Evolutionary conservation across 1,139 yeast species (phyloP), one percentile per base, ranked within the genome.

Genomic region (Yamadazyma jaroonii): DNA sequence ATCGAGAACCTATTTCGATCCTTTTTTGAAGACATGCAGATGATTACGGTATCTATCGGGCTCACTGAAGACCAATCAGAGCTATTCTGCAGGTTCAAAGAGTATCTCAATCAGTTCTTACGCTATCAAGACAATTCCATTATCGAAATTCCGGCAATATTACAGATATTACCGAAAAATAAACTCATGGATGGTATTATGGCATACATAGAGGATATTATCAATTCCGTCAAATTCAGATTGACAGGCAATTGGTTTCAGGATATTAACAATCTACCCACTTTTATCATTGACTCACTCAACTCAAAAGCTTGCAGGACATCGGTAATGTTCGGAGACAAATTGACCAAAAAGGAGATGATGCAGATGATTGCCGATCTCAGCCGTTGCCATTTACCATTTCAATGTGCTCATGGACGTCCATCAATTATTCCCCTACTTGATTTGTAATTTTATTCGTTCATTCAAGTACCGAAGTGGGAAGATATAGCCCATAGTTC

Each of bases 361-460:
- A 41, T 49, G 2, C 33, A 49, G 0, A 48, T 85, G 32, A 49
- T 86, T 0, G 32, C 39, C 1, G 45, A 59, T 2, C 62, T 87
- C 20, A 49, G 65, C 0, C 29, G 41, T 3, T 86, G 95, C 50
- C 51, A 59, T 12, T 57, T 72, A 11, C 95, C 96, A 0, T 84
- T 85, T 46, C 81, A 76, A 40, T 88, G 96, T 64, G 96, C 96
- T 0, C 96, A 88, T 57, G 96, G 96, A 0, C 58, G 96, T 37
- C 95, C 95, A 0, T 75, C 90, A 0, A 59, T 84, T 10, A 73
- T 79, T 0, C 90, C 94, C 0, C 39, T 84, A 7, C 70, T 31
- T n/a, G 20, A 31, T 24, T 8, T 31, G 4, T 23, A 17, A 23
- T 23, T 28, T 9, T 12, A 20, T 7, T 13, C 23, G n/a, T 7